These are phyloP conservation scores for Boletus rubroflammeus DNA, from an alignment of 768 basidiomycete genomes.

Conservation along the genomic window DNA sequence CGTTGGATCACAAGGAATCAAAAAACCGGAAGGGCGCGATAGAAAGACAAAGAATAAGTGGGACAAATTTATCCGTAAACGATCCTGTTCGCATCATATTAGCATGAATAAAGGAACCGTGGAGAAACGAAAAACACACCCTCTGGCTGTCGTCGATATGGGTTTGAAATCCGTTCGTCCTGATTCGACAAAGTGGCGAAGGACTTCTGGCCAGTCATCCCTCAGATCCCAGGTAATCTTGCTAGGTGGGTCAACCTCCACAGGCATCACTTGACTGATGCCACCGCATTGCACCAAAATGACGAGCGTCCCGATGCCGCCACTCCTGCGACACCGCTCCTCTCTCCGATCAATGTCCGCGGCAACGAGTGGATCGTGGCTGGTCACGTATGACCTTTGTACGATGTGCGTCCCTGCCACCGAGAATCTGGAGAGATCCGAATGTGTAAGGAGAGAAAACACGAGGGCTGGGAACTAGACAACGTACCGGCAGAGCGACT, in stretches of 20 bases:
- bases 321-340: slow-evolving; percentile 69
- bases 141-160: slow-evolving; percentile 72
- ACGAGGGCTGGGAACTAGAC: slow-evolving; percentile 17
- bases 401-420: slow-evolving; percentile 68
- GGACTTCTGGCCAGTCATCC: slow-evolving; percentile 68
- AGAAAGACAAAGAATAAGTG: slow-evolving; percentile 6
- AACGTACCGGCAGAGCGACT: slow-evolving; percentile 63
- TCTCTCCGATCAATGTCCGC: slow-evolving; percentile 77
- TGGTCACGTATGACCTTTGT: slow-evolving; percentile 62
- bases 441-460: slow-evolving; percentile 13
- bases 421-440: slow-evolving; percentile 53
- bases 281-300: slow-evolving; percentile 74
- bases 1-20: slow-evolving; percentile 13
- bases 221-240: slow-evolving; percentile 75
- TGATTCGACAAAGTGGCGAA: slow-evolving; percentile 66
- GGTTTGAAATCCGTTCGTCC: slow-evolving; percentile 78
- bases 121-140: slow-evolving; percentile 46
- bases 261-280: slow-evolving; percentile 81
- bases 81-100: slow-evolving; percentile 29
- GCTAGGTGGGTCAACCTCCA: slow-evolving; percentile 75
- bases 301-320: slow-evolving; percentile 73
- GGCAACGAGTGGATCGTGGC: slow-evolving; percentile 65
- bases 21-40: not conserved
- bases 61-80: slow-evolving; percentile 38
- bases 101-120: slow-evolving; percentile 3